A percentile compares a stretch with the other conserved stretches of the same genome.
Conservation (phyloP, 1,284 basidiomycete species). For the Boletus semigastroideus region DNA sequence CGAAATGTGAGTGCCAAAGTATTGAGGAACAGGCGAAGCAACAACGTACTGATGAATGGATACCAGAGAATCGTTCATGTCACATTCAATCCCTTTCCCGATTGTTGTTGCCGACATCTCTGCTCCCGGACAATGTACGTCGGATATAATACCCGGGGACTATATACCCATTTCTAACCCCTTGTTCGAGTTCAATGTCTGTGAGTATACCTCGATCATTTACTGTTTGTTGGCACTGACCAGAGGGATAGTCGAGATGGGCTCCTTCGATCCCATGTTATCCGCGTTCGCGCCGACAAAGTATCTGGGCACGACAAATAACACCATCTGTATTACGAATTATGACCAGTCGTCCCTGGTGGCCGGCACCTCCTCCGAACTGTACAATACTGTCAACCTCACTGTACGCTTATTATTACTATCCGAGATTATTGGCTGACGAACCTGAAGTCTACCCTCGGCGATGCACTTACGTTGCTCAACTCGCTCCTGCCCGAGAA, state of each 20-base stretch:
- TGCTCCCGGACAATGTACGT: slow-evolving; percentile 29
- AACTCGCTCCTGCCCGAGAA: slow-evolving; percentile 24
- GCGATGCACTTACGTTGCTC: slow-evolving; percentile 14
- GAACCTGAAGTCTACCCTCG: not conserved
- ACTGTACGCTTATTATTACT: slow-evolving; percentile 28
- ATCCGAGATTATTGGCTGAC: not conserved
- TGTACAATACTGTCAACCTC: slow-evolving; percentile 38
- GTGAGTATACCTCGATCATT: too few species aligned
- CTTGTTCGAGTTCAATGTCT: slow-evolving; percentile 45
- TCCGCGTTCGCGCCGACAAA: slow-evolving; percentile 44
- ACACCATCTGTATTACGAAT: slow-evolving; percentile 43
- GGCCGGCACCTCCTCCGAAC: slow-evolving; percentile 41
- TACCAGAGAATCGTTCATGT: slow-evolving; percentile 32
- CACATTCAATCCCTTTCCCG: slow-evolving; percentile 39
- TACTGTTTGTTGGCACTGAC: too few species aligned
- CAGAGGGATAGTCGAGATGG: slow-evolving; percentile 37
- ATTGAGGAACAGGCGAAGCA: not conserved
- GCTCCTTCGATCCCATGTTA: slow-evolving; percentile 47
- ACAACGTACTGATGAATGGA: not conserved
- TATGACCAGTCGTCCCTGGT: slow-evolving; percentile 49
- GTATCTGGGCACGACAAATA: slow-evolving; percentile 45
- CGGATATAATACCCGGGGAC: slow-evolving; percentile 17
- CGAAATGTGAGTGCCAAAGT: slow-evolving; percentile 28
- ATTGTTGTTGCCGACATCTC: slow-evolving; percentile 34
- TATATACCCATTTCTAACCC: slow-evolving; percentile 38